A percentile compares a stretch with the other conserved stretches of the same genome.
Conservation (phyloP, 306 rosid genomes). For the Trichosanthes truncata region DNA sequence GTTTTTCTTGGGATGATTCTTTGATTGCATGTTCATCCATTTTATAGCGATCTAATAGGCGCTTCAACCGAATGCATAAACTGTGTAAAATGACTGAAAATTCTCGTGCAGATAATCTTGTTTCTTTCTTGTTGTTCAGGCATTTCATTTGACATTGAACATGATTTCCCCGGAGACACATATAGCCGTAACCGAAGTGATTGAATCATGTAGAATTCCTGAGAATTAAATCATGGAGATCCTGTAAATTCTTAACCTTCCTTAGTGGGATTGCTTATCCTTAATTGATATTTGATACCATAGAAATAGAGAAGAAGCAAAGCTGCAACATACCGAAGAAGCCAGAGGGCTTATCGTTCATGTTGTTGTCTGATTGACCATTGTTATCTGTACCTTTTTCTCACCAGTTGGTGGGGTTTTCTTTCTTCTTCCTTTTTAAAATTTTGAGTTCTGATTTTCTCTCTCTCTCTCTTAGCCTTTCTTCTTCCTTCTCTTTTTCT, state of each 20-base stretch:
- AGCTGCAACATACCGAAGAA: conserved; percentile 22
- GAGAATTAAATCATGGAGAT: conserved; percentile 20
- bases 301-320: conserved; percentile 4
- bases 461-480: not conserved
- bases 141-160: conserved; percentile 82
- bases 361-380: conserved; percentile 15
- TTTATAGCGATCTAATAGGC: not conserved
- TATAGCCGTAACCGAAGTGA: conserved; percentile 82
- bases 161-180: conserved; percentile 98
- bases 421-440: not conserved
- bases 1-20: not conserved
- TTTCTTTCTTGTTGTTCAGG: conserved; percentile 36
- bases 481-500: conserved; percentile 19
- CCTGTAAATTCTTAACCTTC: conserved; percentile 52
- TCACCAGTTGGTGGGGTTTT: not conserved
- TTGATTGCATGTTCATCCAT: not conserved
- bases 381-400: not conserved
- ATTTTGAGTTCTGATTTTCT: not conserved
- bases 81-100: not conserved
- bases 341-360: conserved; percentile 15
- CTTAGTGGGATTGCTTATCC: conserved; percentile 18
- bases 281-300: not conserved
- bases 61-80: not conserved
- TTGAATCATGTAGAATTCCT: conserved; percentile 76
- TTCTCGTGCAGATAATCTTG: not conserved